phyloP scores from a whole-genome alignment of 2,329 filamentous ascomycete species.

The Verticillium isaacii region DNA sequence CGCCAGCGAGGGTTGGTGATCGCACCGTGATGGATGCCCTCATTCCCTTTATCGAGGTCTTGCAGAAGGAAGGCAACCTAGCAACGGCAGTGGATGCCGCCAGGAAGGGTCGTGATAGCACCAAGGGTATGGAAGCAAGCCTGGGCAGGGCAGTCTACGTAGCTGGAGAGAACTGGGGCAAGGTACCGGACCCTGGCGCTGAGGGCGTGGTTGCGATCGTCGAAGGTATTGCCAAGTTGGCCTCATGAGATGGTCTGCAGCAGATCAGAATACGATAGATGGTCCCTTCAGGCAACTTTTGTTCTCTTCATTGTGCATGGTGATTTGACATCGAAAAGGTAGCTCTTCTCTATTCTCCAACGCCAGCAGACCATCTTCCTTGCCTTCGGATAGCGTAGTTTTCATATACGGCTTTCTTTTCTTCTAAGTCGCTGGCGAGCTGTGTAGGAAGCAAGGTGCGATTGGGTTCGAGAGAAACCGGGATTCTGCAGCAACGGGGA shows the following conservation, averaged over 20 bases:
- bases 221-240: slow-evolving; percentile 47
- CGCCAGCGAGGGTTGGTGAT: slow-evolving; percentile 66
- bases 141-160: slow-evolving; percentile 72
- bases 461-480: slow-evolving; percentile 30
- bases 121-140: slow-evolving; percentile 69
- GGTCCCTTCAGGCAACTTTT: no score
- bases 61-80: slow-evolving; percentile 49
- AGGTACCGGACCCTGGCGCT: slow-evolving; percentile 71
- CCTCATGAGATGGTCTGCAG: background rate
- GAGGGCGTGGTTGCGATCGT: slow-evolving; percentile 57
- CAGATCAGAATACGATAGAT: no score
- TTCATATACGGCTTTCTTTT: slow-evolving; percentile 43
- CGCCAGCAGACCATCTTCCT: no score
- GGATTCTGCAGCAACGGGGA: slow-evolving; percentile 44
- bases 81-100: slow-evolving; percentile 47
- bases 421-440: slow-evolving; percentile 29
- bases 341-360: no score
- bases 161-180: slow-evolving; percentile 59
- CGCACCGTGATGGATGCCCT: slow-evolving; percentile 70
- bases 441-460: slow-evolving; percentile 27
- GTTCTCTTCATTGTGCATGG: no score
- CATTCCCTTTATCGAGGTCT: slow-evolving; percentile 60
- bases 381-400: slow-evolving; percentile 11
- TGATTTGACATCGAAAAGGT: no score
- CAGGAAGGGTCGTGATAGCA: slow-evolving; percentile 58